Base-by-base conservation (phyloP, 2,329 filamentous ascomycete genomes). In the Talaromyces sp. region DNA sequence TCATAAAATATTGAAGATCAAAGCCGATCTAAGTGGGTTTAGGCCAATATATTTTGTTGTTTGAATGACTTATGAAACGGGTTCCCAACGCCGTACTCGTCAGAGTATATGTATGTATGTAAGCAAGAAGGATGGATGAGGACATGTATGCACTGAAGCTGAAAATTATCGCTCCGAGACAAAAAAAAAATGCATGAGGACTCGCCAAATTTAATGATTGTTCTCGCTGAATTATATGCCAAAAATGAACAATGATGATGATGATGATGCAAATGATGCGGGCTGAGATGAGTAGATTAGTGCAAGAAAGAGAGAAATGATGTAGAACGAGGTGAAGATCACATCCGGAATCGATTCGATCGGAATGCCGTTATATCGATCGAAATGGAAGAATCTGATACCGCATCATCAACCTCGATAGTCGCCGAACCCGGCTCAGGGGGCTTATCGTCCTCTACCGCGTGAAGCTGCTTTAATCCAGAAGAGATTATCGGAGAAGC, bases 341-440 rank as follows among this genome's bases (percentile, higher is more conserved):
- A 70, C 52, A 54, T 31, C 56, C 70, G 61, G n/a, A 70, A 67
- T 60, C 74, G 69, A 17, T 70, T 71, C 31, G 74, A 66, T 59
- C 75, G 71, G 64, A 78, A 77, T 47, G 75, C 75, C 49, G 73
- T 71, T 3, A 78, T 68, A 61, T 78, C 75, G 52, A 78, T 73
- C 15, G 73, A 75, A 60, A 77, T 72, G 27, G 73, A 75, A 8
- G 74, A 75, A 8, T 70, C 68, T n/a, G 74, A 74, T 5, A 72
- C 73, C 33, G 67, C 67, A 62, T 78, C 75, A 64, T 77, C 76
- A 9, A 78, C 76, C 65, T 78, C 76, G 35, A 78, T 78, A 61
- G 71, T 61, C 33, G 68, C 71, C 11, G 64, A 47, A 7, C 66
- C 67, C 11, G 71, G 64, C 37, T 67, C 66, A 1, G 67, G 61